Evolutionary conservation across 2,329 filamentous ascomycete species (phyloP).

Genomic region (Ceratocystis colombiana): DNA sequence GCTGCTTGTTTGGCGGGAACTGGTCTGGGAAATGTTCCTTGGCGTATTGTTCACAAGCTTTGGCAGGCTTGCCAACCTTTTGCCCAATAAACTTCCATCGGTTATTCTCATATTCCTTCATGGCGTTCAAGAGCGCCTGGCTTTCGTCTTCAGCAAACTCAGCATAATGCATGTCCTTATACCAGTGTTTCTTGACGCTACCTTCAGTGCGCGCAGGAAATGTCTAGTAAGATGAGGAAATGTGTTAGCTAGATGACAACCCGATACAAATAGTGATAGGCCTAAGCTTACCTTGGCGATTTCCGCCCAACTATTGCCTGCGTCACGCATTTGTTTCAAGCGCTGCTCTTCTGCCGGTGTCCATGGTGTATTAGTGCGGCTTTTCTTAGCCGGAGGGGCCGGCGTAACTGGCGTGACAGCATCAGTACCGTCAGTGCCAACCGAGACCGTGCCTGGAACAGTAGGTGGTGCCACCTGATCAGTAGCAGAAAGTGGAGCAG

Average conservation of each 20-base stretch:
- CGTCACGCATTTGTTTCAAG: slow-evolving; percentile 87
- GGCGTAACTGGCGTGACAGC: slow-evolving; percentile 24
- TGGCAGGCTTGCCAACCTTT: slow-evolving; percentile 95
- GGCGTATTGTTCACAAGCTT: slow-evolving; percentile 73
- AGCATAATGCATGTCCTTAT: slow-evolving; percentile 99
- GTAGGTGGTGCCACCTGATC: slow-evolving; percentile 30
- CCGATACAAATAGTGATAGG: not conserved
- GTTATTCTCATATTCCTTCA: slow-evolving; percentile 97
- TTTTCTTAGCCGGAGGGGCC: slow-evolving; percentile 59
- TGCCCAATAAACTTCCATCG: slow-evolving; percentile 97
- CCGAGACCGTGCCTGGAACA: slow-evolving; percentile 29
- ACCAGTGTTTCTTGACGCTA: slow-evolving; percentile 99
- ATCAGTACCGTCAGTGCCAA: not conserved
- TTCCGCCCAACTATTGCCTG: slow-evolving; percentile 90
- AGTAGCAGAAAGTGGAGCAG: slow-evolving; percentile 29
- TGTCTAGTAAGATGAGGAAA: slow-evolving; percentile 43
- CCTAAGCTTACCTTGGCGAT: slow-evolving; percentile 85
- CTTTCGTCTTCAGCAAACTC: slow-evolving; percentile 96
- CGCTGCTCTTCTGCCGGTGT: slow-evolving; percentile 86
- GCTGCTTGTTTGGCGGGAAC: slow-evolving; percentile 22
- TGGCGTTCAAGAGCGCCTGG: slow-evolving; percentile 73
- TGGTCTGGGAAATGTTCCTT: slow-evolving; percentile 75
- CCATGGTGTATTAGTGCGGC: slow-evolving; percentile 97
- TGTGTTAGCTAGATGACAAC: not conserved
- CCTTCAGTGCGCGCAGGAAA: slow-evolving; percentile 92